A percentile compares a stretch with the other conserved stretches of the same genome.
phyloP scores from a whole-genome alignment of 768 basidiomycete genomes.

The Boletus tylopilopsis region DNA sequence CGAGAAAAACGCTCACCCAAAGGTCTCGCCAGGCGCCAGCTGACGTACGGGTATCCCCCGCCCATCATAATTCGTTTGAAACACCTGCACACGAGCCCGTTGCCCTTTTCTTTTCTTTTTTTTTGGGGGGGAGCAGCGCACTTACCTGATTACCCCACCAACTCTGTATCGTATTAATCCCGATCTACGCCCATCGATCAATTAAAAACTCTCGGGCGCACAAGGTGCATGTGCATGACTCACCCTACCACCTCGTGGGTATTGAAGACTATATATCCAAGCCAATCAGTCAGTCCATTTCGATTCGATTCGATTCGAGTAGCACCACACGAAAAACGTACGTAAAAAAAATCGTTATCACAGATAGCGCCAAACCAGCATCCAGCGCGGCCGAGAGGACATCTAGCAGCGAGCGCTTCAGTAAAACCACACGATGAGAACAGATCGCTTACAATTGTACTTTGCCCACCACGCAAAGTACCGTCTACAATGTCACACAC shows the following conservation, averaged over 20 bases:
- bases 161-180: conserved; percentile 9
- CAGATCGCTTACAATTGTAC: conserved; percentile 56
- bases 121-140: too few species aligned
- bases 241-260: conserved; percentile 23
- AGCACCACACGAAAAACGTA: conserved; percentile 28
- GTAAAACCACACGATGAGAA: neutral
- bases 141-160: conserved; percentile 31
- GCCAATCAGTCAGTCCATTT: neutral
- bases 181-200: conserved; percentile 14
- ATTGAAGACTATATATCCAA: conserved; percentile 28
- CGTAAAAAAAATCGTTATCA: conserved; percentile 69
- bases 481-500: conserved; percentile 29
- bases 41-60: neutral
- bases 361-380: conserved; percentile 64
- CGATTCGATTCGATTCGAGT: neutral
- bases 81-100: neutral
- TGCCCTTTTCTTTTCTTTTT: too few species aligned
- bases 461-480: conserved; percentile 75
- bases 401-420: conserved; percentile 36
- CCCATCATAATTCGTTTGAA: neutral
- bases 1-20: neutral
- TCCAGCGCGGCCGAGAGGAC: conserved; percentile 75
- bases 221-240: neutral
- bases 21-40: neutral
- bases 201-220: too few species aligned